Percentiles rank a stretch among this genome's conserved stretches.
These are phyloP conservation scores for Francoa sonchifolia DNA, from an alignment of 441 rosid species.

Conservation along the genomic window DNA sequence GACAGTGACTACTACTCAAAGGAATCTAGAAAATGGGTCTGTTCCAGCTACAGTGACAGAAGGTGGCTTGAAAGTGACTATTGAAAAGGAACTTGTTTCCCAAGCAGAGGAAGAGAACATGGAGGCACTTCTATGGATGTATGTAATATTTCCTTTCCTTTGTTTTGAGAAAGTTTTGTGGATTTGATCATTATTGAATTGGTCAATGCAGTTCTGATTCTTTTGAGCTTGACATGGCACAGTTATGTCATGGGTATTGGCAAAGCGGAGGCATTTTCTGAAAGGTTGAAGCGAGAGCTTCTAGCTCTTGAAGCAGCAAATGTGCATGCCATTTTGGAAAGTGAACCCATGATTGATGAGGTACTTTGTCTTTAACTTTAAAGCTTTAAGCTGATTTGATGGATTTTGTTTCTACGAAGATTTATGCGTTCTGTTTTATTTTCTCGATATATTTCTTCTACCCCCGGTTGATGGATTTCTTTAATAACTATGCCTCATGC, in stretches of 20 bases:
- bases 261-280: conserved; percentile 98
- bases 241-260: conserved; percentile 98
- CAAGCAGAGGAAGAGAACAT: conserved; percentile 98
- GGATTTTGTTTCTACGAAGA: not conserved
- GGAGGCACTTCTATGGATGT: conserved; percentile 97
- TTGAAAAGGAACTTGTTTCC: conserved; percentile 90
- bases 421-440: too few relatives aligned
- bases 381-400: too few relatives aligned
- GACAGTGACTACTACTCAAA: conserved; percentile 46
- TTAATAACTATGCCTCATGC: too few relatives aligned
- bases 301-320: conserved; percentile 98
- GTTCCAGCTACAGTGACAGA: conserved; percentile 43
- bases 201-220: too few relatives aligned
- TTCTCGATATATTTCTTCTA: too few relatives aligned
- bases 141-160: conserved; percentile 25
- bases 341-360: conserved; percentile 89
- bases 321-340: conserved; percentile 97
- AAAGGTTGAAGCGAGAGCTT: conserved; percentile 95
- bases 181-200: too few relatives aligned
- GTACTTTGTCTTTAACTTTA: conserved; percentile 27
- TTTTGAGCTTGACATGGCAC: conserved; percentile 19
- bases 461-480: too few relatives aligned
- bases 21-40: conserved; percentile 54
- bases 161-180: too few relatives aligned
- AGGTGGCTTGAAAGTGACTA: conserved; percentile 72